Conservation (phyloP, 2,329 filamentous ascomycete species). For the Rhexocercosporidium sp. region DNA sequence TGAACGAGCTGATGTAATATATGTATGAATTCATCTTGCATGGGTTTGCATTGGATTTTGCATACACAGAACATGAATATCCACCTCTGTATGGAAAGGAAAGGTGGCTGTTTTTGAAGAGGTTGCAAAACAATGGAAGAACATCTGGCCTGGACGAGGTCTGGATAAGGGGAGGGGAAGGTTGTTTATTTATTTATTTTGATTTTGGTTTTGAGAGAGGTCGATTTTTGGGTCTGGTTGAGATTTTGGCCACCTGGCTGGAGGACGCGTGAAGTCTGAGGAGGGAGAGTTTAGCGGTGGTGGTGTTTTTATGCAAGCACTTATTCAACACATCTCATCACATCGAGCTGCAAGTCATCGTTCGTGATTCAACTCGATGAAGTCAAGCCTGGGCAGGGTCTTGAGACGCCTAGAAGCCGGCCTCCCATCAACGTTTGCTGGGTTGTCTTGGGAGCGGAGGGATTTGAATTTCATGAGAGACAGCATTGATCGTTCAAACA, state of each 20-base stretch:
- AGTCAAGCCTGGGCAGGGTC: neutral
- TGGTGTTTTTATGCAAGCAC: conserved; percentile 4
- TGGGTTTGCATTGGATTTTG: neutral
- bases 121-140: conserved; percentile 3
- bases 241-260: neutral
- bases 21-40: neutral
- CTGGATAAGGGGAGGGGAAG: too few species aligned
- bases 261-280: neutral
- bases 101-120: too few species aligned
- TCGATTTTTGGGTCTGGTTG: neutral
- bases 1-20: neutral
- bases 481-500: too few species aligned
- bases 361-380: too few species aligned
- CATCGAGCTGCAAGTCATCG: conserved; percentile 4
- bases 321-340: neutral
- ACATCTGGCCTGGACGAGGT: neutral
- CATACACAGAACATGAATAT: neutral
- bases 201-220: neutral
- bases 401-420: neutral
- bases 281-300: too few species aligned
- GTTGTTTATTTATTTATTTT: conserved; percentile 9
- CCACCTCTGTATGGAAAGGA: too few species aligned
- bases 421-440: too few species aligned
- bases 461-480: too few species aligned
- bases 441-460: too few species aligned